Conservation (phyloP, 1,284 basidiomycete species). For the Sanghuangporus sanghuang region DNA sequence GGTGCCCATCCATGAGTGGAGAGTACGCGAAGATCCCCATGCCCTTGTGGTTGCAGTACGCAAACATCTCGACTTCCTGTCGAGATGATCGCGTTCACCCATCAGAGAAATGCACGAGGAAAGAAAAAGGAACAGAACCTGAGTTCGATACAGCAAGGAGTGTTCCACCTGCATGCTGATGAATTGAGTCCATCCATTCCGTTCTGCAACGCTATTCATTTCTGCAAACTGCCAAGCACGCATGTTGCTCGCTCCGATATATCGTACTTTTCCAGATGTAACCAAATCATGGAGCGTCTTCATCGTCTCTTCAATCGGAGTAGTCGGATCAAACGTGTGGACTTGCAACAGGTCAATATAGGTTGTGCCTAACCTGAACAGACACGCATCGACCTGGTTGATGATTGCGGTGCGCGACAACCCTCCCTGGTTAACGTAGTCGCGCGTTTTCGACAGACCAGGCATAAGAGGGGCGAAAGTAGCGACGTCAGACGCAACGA, state of each 20-base stretch:
- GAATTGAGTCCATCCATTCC: conserved; percentile 32
- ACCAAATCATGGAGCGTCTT: conserved; percentile 38
- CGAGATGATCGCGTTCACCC: background rate
- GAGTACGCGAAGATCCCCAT: conserved; percentile 40
- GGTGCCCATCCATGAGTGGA: conserved; percentile 33
- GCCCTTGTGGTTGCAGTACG: conserved; percentile 40
- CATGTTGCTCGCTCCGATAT: conserved; percentile 36
- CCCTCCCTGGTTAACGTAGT: conserved; percentile 34
- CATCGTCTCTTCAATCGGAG: conserved; percentile 37
- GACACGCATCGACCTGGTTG: conserved; percentile 30
- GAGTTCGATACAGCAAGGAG: conserved; percentile 35
- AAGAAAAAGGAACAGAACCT: conserved; percentile 22
- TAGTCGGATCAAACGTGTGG: conserved; percentile 32
- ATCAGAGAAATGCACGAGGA: too few relatives aligned
- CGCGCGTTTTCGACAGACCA: conserved; percentile 20
- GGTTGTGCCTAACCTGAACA: conserved; percentile 30
- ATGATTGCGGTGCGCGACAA: conserved; percentile 33
- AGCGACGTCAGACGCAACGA: conserved; percentile 17
- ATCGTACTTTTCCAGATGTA: conserved; percentile 34
- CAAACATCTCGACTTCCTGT: conserved; percentile 42
- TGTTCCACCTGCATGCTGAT: conserved; percentile 35
- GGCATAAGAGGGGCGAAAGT: conserved; percentile 9
- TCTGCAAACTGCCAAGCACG: conserved; percentile 30
- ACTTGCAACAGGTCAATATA: conserved; percentile 36
- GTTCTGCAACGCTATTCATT: conserved; percentile 25